Evolutionary conservation across 2,329 filamentous ascomycete species (phyloP).

Genomic region (Clonostachys chloroleuca): DNA sequence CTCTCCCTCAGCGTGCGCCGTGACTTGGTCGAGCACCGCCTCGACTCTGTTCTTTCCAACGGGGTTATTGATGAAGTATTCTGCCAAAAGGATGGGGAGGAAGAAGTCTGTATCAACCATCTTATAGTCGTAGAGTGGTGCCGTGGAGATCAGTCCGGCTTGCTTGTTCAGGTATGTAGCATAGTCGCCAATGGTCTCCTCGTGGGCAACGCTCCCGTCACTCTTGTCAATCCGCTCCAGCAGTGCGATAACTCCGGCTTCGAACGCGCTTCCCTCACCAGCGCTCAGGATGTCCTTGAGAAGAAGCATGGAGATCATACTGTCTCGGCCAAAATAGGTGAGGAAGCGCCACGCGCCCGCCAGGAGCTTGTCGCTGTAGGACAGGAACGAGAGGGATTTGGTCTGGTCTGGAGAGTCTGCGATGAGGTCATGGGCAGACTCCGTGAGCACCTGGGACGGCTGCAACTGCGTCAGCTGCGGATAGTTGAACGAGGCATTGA

Average conservation of each 20-base stretch:
- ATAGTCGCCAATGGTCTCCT: constrained; percentile 63
- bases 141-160: constrained; percentile 44
- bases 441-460: constrained; percentile 42
- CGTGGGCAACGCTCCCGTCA: constrained; percentile 59
- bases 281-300: constrained; percentile 53
- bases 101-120: constrained; percentile 63
- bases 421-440: constrained; percentile 36
- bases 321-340: constrained; percentile 64
- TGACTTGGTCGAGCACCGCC: constrained; percentile 43
- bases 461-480: constrained; percentile 53
- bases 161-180: constrained; percentile 55
- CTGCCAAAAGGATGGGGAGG: constrained; percentile 51
- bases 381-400: constrained; percentile 56
- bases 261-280: constrained; percentile 48
- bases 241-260: constrained; percentile 57
- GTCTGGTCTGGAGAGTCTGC: constrained; percentile 37
- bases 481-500: constrained; percentile 57
- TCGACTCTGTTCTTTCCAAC: constrained; percentile 30
- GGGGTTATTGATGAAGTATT: constrained; percentile 49
- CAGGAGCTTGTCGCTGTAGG: constrained; percentile 57
- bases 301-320: constrained; percentile 56
- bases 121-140: constrained; percentile 51
- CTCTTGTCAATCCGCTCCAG: constrained; percentile 55
- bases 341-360: constrained; percentile 63
- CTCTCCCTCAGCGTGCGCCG: constrained; percentile 15